Conservation (phyloP, 176 grass and related monocot species). For the Pontederia crassipes region DNA sequence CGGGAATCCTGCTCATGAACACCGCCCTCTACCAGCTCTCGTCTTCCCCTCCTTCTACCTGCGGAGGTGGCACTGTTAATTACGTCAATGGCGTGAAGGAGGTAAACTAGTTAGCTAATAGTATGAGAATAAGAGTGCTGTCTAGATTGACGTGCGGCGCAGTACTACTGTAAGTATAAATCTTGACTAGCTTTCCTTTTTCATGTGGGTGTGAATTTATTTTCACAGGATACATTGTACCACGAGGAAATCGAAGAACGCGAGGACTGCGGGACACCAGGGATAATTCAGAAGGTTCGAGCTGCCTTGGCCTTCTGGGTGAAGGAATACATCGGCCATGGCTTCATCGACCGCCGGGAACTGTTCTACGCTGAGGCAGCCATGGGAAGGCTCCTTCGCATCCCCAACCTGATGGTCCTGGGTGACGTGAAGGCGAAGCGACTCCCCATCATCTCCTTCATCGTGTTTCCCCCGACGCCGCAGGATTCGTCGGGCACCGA, state of each 20-base stretch:
- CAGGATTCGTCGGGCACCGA: background rate
- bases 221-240: slow-evolving; percentile 54
- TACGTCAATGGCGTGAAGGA: slow-evolving; percentile 75
- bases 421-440: slow-evolving; percentile 39
- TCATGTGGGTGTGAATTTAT: too few species aligned
- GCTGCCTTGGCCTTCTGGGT: slow-evolving; percentile 69
- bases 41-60: slow-evolving; percentile 40
- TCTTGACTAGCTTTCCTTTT: too few species aligned
- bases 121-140: too few species aligned
- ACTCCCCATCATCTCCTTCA: slow-evolving; percentile 63
- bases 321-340: slow-evolving; percentile 53
- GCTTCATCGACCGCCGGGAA: slow-evolving; percentile 31
- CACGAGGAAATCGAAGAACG: slow-evolving; percentile 46
- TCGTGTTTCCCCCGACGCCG: slow-evolving; percentile 30
- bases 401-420: slow-evolving; percentile 39
- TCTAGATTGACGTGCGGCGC: too few species aligned
- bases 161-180: too few species aligned
- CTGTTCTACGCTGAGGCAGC: slow-evolving; percentile 28
- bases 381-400: slow-evolving; percentile 17
- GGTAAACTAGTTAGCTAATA: slow-evolving; percentile 9
- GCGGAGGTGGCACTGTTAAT: slow-evolving; percentile 59
- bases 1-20: slow-evolving; percentile 76
- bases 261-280: slow-evolving; percentile 55
- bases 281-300: slow-evolving; percentile 63
- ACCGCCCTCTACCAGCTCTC: slow-evolving; percentile 45